Percentiles rank a stretch among this genome's conserved stretches.
Evolutionary conservation across 768 basidiomycete species (phyloP).

Genomic region (Tulasnella sp.): DNA sequence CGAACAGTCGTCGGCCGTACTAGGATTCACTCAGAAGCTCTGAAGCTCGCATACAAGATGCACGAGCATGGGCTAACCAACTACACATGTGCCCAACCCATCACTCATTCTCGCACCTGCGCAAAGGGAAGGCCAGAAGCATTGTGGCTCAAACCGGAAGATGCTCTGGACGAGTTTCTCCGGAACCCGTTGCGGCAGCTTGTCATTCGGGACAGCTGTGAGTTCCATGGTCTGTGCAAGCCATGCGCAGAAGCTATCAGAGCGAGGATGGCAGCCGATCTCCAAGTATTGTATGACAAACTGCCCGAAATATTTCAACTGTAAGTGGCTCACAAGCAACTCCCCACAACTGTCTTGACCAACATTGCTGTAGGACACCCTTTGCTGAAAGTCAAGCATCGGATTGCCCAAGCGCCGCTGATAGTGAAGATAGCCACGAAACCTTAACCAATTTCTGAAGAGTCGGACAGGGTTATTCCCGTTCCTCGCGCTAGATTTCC

Average conservation of each 20-base stretch:
- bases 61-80: conserved; percentile 22
- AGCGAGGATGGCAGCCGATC: conserved; percentile 11
- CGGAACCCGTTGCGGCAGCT: conserved; percentile 22
- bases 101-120: conserved; percentile 21
- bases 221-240: conserved; percentile 23
- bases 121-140: conserved; percentile 22
- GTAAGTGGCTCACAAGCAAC: not conserved
- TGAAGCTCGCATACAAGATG: conserved; percentile 20
- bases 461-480: not conserved
- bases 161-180: conserved; percentile 20
- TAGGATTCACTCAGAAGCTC: conserved; percentile 15
- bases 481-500: not conserved
- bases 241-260: conserved; percentile 7
- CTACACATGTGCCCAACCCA: conserved; percentile 12
- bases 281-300: conserved; percentile 5
- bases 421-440: not conserved
- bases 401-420: not conserved
- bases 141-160: conserved; percentile 21
- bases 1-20: conserved; percentile 11
- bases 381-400: not conserved
- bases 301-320: conserved; percentile 22
- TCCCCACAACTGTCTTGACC: not conserved
- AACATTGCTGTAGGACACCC: not conserved
- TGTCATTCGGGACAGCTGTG: conserved; percentile 23
- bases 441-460: not conserved